Evolutionary conservation across 192 early-diverging fungal genomes (phyloP).

Genomic region (Coemansia sp.): DNA sequence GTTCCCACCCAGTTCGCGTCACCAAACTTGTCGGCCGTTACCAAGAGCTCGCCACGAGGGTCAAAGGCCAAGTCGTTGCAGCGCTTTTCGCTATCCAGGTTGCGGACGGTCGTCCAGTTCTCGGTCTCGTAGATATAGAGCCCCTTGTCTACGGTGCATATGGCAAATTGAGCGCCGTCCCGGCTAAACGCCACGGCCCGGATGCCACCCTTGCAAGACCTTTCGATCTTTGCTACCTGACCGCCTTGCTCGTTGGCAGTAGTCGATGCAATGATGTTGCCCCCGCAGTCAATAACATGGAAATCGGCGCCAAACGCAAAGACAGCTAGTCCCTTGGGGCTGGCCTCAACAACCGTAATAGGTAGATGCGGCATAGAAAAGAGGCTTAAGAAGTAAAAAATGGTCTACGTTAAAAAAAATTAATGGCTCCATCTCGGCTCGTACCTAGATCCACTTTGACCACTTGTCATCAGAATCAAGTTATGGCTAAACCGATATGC

Average conservation of each 20-base stretch:
- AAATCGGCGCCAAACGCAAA: conserved; percentile 29
- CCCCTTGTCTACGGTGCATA: conserved; percentile 66
- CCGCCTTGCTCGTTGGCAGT: background rate
- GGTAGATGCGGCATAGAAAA: conserved; percentile 19
- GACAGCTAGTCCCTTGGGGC: conserved; percentile 20
- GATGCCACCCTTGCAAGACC: conserved; percentile 43
- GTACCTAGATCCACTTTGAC: background rate
- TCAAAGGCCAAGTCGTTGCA: conserved; percentile 73
- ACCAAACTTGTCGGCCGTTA: conserved; percentile 94
- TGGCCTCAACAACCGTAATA: conserved; percentile 34
- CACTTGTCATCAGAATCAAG: background rate
- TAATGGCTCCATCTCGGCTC: background rate
- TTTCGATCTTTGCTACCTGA: conserved; percentile 15
- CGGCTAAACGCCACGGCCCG: conserved; percentile 58
- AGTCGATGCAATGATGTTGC: conserved; percentile 34
- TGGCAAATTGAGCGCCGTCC: conserved; percentile 59
- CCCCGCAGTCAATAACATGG: conserved; percentile 26
- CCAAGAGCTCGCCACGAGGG: conserved; percentile 57
- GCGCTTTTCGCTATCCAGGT: conserved; percentile 62
- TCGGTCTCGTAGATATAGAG: conserved; percentile 64
- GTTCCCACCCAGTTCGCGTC: conserved; percentile 65
- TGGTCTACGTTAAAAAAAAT: background rate
- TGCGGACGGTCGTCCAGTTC: conserved; percentile 55
- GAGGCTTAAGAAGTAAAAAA: background rate
- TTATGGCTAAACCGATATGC: conserved; percentile 5